phyloP scores from a whole-genome alignment of 140 eudicot genomes.

The Anethum foeniculum region DNA sequence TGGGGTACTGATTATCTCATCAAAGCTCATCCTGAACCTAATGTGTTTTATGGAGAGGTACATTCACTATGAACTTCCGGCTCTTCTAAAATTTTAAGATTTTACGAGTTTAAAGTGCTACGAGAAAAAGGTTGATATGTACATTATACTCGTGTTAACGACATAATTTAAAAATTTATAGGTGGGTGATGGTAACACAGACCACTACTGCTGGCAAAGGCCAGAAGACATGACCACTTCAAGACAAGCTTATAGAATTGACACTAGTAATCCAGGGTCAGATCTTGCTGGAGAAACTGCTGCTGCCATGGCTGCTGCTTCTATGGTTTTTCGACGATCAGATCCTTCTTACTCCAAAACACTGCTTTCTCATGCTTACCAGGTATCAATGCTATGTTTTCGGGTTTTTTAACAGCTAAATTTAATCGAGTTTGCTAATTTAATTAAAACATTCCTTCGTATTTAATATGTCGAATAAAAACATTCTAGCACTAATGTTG shows the following conservation, averaged over 20 bases:
- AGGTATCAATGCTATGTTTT: slow-evolving; percentile 27
- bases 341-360: slow-evolving; percentile 59
- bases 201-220: slow-evolving; percentile 97
- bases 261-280: slow-evolving; percentile 75
- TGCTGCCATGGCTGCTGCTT: slow-evolving; percentile 99
- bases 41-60: slow-evolving; percentile 94
- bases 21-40: slow-evolving; percentile 86
- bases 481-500: too few species aligned
- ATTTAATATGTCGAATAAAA: too few species aligned
- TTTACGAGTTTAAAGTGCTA: not conserved
- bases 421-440: too few species aligned
- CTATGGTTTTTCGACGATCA: slow-evolving; percentile 64
- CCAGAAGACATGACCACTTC: slow-evolving; percentile 98
- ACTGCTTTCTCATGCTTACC: slow-evolving; percentile 76
- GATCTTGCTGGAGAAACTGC: slow-evolving; percentile 99
- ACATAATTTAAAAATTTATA: slow-evolving; percentile 35
- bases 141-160: not conserved
- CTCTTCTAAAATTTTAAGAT: not conserved
- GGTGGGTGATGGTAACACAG: slow-evolving; percentile 97
- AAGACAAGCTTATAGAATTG: slow-evolving; percentile 71
- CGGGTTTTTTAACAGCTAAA: too few species aligned
- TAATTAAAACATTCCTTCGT: not conserved
- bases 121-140: not conserved
- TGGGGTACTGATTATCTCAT: slow-evolving; percentile 98
- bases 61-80: too few species aligned